Percentiles rank a stretch among this genome's conserved stretches.
phyloP scores from a whole-genome alignment of 2,329 filamentous ascomycete species.

The Dothideomycetes sp. region DNA sequence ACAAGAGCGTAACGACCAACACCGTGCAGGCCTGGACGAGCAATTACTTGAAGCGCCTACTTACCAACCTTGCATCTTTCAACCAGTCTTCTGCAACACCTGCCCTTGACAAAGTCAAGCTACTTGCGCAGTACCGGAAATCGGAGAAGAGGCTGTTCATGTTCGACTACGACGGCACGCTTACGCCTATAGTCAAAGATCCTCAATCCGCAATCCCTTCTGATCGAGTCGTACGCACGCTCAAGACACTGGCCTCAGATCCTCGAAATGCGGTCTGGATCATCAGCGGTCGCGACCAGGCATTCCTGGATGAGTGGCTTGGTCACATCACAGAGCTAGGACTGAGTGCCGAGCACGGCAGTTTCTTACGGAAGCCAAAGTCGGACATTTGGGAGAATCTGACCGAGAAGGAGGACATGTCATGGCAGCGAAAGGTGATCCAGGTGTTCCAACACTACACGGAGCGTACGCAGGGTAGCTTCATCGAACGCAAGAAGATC shows the following conservation, averaged over 20 bases:
- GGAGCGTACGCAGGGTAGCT: conserved; percentile 78
- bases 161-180: conserved; percentile 97
- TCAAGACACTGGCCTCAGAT: conserved; percentile 71
- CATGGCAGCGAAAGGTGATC: conserved; percentile 79
- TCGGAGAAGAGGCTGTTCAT: conserved; percentile 78
- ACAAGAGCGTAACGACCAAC: conserved; percentile 73
- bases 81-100: conserved; percentile 69
- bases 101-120: conserved; percentile 60
- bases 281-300: conserved; percentile 87
- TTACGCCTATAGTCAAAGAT: conserved; percentile 90
- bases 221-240: conserved; percentile 65
- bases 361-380: conserved; percentile 78
- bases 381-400: conserved; percentile 76
- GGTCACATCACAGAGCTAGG: conserved; percentile 83
- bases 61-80: conserved; percentile 69
- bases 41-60: conserved; percentile 65
- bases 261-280: conserved; percentile 91
- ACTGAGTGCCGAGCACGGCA: conserved; percentile 94
- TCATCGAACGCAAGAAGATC: conserved; percentile 88
- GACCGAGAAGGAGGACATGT: conserved; percentile 78
- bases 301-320: conserved; percentile 80
- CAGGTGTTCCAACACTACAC: conserved; percentile 81
- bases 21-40: conserved; percentile 81
- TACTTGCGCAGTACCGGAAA: conserved; percentile 63
- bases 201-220: conserved; percentile 83